These are phyloP conservation scores for Diaporthe nobilis DNA, from an alignment of 2,329 filamentous ascomycete genomes.

Conservation along the genomic window DNA sequence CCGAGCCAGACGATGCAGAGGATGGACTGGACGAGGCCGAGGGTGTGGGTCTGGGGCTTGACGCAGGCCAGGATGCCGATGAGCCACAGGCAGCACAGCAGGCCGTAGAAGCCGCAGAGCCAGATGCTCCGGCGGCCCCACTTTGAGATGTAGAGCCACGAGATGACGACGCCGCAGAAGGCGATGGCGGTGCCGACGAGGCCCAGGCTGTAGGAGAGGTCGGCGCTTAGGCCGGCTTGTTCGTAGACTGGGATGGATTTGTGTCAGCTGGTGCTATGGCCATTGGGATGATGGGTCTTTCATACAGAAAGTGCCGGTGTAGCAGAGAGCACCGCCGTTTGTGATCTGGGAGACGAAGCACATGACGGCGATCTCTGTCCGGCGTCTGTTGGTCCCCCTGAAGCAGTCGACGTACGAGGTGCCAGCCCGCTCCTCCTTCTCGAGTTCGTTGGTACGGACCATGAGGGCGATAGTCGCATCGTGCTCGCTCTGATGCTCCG, in stretches of 20 bases:
- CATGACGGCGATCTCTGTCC: slow-evolving; percentile 61
- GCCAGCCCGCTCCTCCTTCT: slow-evolving; percentile 57
- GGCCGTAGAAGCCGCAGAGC: slow-evolving; percentile 55
- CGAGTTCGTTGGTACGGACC: slow-evolving; percentile 61
- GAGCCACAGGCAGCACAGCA: slow-evolving; percentile 57
- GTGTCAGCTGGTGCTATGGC: neutral
- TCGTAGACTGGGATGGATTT: slow-evolving; percentile 52
- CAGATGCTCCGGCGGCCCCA: slow-evolving; percentile 60
- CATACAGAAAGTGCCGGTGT: slow-evolving; percentile 58
- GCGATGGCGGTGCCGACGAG: slow-evolving; percentile 60
- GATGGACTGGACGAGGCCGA: slow-evolving; percentile 58
- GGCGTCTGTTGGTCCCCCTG: slow-evolving; percentile 60
- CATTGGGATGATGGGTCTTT: no score
- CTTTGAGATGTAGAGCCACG: slow-evolving; percentile 59
- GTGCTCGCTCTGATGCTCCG: slow-evolving; percentile 50
- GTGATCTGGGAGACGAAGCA: slow-evolving; percentile 59
- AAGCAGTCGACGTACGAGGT: slow-evolving; percentile 62
- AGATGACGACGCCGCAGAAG: slow-evolving; percentile 59
- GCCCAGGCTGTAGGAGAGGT: slow-evolving; percentile 57
- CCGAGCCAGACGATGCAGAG: slow-evolving; percentile 61
- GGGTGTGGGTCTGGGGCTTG: slow-evolving; percentile 51
- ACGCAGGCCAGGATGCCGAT: slow-evolving; percentile 59
- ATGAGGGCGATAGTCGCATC: slow-evolving; percentile 58
- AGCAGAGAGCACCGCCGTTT: slow-evolving; percentile 57
- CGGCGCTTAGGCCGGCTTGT: slow-evolving; percentile 57